phyloP scores from a whole-genome alignment of 257 asterid species.

The Thymus quinquecostatus region DNA sequence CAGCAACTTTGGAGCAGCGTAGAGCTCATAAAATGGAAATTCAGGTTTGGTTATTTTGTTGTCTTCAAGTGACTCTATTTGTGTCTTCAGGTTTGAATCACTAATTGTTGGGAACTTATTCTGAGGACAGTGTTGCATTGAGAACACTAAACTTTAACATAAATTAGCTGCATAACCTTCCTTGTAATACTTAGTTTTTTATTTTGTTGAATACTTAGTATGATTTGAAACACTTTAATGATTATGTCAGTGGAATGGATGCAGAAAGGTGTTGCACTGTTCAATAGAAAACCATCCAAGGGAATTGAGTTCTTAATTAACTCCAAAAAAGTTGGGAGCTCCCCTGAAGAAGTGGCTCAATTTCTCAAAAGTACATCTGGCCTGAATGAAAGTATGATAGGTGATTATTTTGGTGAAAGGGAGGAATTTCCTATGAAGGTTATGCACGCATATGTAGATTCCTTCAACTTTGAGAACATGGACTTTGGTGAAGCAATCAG shows the following conservation, averaged over 20 bases:
- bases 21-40: conserved; percentile 92
- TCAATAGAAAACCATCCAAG: conserved; percentile 95
- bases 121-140: conserved; percentile 23
- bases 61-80: conserved; percentile 22
- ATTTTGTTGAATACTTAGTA: conserved; percentile 15
- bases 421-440: conserved; percentile 94
- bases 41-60: conserved; percentile 65
- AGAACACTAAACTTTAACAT: conserved; percentile 6
- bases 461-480: conserved; percentile 88
- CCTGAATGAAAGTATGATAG: conserved; percentile 86
- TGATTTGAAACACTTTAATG: conserved; percentile 23
- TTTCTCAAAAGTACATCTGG: conserved; percentile 89
- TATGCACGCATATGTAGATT: conserved; percentile 98
- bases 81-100: conserved; percentile 20
- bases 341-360: conserved; percentile 90
- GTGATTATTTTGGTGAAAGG: conserved; percentile 97
- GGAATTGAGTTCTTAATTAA: conserved; percentile 88
- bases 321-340: conserved; percentile 75
- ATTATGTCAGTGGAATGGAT: conserved; percentile 41
- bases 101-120: conserved; percentile 15
- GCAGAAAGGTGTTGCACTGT: conserved; percentile 97
- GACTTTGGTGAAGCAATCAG: conserved; percentile 95
- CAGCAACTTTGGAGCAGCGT: conserved; percentile 94
- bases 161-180: conserved; percentile 18
- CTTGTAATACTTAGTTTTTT: conserved; percentile 11